Evolutionary conservation across 2,329 filamentous ascomycete species (phyloP).

Genomic region (Cladosporium velox): DNA sequence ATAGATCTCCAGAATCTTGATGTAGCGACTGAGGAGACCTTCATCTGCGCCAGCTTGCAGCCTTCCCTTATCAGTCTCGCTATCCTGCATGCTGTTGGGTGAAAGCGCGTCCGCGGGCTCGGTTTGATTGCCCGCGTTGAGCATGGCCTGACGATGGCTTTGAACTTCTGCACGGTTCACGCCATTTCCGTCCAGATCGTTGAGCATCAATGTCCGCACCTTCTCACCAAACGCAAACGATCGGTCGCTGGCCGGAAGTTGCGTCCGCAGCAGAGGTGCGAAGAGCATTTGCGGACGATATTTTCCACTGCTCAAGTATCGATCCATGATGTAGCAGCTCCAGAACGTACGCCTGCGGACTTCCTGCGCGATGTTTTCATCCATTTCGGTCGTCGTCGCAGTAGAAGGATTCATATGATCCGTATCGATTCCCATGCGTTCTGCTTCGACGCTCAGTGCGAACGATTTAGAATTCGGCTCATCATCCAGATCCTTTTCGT

Average conservation of each 20-base stretch:
- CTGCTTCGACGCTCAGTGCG: constrained; percentile 40
- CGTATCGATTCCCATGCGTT: constrained; percentile 39
- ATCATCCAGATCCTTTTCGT: constrained; percentile 51
- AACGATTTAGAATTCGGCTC: constrained; percentile 40
- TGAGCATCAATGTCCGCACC: constrained; percentile 54
- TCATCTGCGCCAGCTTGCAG: constrained; percentile 56
- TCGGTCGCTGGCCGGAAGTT: constrained; percentile 67
- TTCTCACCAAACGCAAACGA: constrained; percentile 64
- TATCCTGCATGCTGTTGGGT: constrained; percentile 23
- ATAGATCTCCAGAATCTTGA: constrained; percentile 57
- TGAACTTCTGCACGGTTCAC: constrained; percentile 42
- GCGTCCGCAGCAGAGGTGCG: constrained; percentile 62
- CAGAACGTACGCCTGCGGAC: constrained; percentile 70
- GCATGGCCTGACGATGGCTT: constrained; percentile 47
- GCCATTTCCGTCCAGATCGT: constrained; percentile 45
- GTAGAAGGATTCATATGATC: constrained; percentile 27
- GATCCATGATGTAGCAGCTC: constrained; percentile 72
- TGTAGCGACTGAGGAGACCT: constrained; percentile 52
- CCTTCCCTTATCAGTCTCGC: constrained; percentile 47
- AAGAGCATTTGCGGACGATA: constrained; percentile 62
- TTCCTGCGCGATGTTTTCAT: constrained; percentile 61
- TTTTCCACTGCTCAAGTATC: constrained; percentile 66
- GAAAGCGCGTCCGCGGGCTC: constrained; percentile 24
- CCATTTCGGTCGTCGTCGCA: constrained; percentile 29
- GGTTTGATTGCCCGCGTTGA: constrained; percentile 27